Evolutionary conservation across 106 monocot genomes (phyloP).

Genomic region (Dendrobium officinale): DNA sequence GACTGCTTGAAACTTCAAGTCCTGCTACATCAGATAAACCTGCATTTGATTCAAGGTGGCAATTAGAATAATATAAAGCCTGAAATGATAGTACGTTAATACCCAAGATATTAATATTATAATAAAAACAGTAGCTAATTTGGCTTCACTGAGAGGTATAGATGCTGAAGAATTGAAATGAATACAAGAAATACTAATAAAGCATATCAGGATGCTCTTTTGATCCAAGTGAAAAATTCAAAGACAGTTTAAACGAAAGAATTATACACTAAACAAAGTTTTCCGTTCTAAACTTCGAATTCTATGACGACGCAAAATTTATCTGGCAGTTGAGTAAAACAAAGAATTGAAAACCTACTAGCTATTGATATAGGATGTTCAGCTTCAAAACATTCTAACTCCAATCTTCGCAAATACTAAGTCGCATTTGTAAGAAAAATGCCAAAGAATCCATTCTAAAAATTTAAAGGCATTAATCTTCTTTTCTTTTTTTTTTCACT

Average conservation of each 20-base stretch:
- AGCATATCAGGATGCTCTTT: background rate
- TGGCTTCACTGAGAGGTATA: background rate
- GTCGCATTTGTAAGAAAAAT: background rate
- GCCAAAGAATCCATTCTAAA: background rate
- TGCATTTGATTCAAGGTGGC: conserved; percentile 1
- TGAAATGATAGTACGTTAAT: background rate
- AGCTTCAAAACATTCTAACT: background rate
- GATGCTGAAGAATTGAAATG: background rate
- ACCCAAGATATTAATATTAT: background rate
- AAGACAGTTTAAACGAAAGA: too few relatives aligned
- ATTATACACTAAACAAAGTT: too few relatives aligned
- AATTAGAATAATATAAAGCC: background rate
- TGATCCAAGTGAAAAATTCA: too few relatives aligned
- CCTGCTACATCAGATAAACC: conserved; percentile 17
- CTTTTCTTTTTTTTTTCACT: background rate
- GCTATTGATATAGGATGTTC: background rate
- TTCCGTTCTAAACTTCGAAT: too few relatives aligned
- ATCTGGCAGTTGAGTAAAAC: background rate
- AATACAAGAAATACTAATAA: background rate
- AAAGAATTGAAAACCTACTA: background rate
- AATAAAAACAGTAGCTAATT: background rate
- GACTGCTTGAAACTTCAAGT: conserved; percentile 17
- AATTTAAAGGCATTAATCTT: background rate
- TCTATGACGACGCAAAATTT: too few relatives aligned
- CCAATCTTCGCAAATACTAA: background rate